phyloP scores from a whole-genome alignment of 768 basidiomycete genomes.

The Ephemerocybe angulata region DNA sequence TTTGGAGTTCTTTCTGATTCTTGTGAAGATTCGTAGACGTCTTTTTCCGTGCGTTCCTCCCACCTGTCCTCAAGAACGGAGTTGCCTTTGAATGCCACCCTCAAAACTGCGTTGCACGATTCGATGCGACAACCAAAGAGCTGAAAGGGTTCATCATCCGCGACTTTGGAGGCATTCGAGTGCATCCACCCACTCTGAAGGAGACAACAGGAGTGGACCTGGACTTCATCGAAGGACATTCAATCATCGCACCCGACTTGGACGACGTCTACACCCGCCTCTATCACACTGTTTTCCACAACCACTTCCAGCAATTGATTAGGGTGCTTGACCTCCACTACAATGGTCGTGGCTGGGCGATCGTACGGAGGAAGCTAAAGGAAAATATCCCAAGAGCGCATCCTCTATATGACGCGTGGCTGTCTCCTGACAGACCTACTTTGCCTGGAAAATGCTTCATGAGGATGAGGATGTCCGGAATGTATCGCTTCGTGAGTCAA shows the following conservation, averaged over 20 bases:
- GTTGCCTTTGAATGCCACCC: constrained; percentile 60
- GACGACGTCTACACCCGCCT: constrained; percentile 56
- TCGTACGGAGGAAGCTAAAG: constrained; percentile 44
- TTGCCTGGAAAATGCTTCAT: constrained; percentile 55
- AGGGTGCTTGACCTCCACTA: constrained; percentile 56
- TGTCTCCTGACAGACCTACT: constrained; percentile 43
- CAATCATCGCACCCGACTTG: constrained; percentile 46
- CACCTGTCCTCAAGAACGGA: constrained; percentile 49
- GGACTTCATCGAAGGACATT: constrained; percentile 45
- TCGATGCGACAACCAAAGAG: constrained; percentile 44
- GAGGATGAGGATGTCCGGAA: constrained; percentile 54
- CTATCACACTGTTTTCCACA: constrained; percentile 58
- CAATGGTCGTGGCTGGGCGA: constrained; percentile 49
- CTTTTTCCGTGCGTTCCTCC: constrained; percentile 54
- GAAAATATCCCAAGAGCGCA: constrained; percentile 44
- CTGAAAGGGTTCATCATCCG: constrained; percentile 54
- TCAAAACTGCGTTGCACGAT: constrained; percentile 57
- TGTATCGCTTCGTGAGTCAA: constrained; percentile 50
- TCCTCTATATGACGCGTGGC: constrained; percentile 47
- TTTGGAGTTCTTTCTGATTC: constrained; percentile 3
- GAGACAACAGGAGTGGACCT: constrained; percentile 48
- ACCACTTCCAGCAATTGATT: constrained; percentile 57
- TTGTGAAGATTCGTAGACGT: constrained; percentile 41
- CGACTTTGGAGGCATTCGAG: constrained; percentile 54
- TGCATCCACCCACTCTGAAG: constrained; percentile 48